Evolutionary conservation across 352 stramenopile genomes (phyloP), one percentile per base, ranked within the genome.

Genomic region (Phytophthora rubi): DNA sequence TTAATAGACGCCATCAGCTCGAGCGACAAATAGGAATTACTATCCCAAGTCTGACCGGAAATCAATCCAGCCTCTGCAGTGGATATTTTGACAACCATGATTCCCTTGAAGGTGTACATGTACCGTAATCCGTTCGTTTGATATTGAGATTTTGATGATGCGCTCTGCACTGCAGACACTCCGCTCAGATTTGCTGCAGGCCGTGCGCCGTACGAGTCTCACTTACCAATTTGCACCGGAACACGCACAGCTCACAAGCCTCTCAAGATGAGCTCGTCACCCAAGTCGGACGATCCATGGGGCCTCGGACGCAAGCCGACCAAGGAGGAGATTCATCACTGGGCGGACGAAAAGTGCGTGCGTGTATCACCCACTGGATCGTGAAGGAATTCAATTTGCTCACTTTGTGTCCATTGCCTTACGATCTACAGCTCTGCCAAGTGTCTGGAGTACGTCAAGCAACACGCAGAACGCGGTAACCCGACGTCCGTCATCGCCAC

Each of bases 391-490:
- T 49, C 42, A 4, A 21, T 16, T 18, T 49, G 42, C 42, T 49
- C 52, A 47, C n/a, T 45, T 4, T 35, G 16, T 13, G 23, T 44
- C 53, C 15, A 42, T 42, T 59, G 30, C 15, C 0, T 13, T 26
- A 6, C 35, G 13, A 39, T 10, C 5, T 67, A 23, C 45, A 80
- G 72, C 35, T 80, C 73, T 33, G 63, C 67, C n/a, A 76, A 65
- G 23, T 80, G 73, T 6, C 66, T 88, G 15, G 70, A 68, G 28
- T 84, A 83, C 28, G 80, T 85, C 6, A 76, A 77, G 42, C 33
- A 76, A 49, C 52, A 85, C 21, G 77, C 75, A 4, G 65, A 75
- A 42, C 70, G 48, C 4, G 77, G 77, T 21, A 71, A 82, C 32
- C 65, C 75, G 0, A 32, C 44, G 7, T 88, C 77, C 0, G 73